A percentile compares a stretch with the other conserved stretches of the same genome.
Conservation (phyloP, 164 flowering plant species). For the Piper longum region DNA sequence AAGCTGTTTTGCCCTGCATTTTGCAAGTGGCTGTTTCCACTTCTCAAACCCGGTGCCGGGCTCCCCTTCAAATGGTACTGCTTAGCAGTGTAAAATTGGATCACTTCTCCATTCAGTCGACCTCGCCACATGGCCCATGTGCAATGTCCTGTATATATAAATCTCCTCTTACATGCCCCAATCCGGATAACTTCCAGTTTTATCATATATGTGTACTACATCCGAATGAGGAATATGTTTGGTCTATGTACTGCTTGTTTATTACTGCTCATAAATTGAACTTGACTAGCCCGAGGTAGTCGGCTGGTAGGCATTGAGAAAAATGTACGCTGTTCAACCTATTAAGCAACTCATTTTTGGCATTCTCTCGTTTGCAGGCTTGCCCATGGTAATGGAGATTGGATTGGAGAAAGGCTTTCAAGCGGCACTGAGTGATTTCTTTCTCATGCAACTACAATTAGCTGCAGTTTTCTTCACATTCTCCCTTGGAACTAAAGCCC, state of each 20-base stretch:
- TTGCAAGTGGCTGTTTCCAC: too few relatives aligned
- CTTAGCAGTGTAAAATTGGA: too few relatives aligned
- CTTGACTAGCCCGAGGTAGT: neutral
- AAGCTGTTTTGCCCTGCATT: too few relatives aligned
- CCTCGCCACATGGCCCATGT: neutral
- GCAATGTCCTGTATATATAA: neutral
- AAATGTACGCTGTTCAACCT: neutral
- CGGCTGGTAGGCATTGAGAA: neutral
- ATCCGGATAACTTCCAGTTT: neutral
- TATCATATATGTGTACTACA: too few relatives aligned
- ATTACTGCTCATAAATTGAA: neutral
- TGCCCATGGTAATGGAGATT: conserved; percentile 94
- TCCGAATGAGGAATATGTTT: too few relatives aligned
- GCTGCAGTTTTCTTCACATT: conserved; percentile 95
- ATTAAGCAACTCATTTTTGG: neutral
- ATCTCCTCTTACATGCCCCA: neutral
- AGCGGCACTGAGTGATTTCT: conserved; percentile 64
- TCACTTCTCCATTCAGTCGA: too few relatives aligned
- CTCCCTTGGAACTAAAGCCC: conserved; percentile 76
- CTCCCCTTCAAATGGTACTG: too few relatives aligned
- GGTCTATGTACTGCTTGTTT: too few relatives aligned
- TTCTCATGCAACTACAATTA: conserved; percentile 89
- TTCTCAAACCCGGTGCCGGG: too few relatives aligned
- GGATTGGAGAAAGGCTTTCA: conserved; percentile 85
- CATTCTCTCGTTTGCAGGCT: conserved; percentile 17